Evolutionary conservation across 257 asterid genomes (phyloP).

Genomic region (Solanum medicagineum): DNA sequence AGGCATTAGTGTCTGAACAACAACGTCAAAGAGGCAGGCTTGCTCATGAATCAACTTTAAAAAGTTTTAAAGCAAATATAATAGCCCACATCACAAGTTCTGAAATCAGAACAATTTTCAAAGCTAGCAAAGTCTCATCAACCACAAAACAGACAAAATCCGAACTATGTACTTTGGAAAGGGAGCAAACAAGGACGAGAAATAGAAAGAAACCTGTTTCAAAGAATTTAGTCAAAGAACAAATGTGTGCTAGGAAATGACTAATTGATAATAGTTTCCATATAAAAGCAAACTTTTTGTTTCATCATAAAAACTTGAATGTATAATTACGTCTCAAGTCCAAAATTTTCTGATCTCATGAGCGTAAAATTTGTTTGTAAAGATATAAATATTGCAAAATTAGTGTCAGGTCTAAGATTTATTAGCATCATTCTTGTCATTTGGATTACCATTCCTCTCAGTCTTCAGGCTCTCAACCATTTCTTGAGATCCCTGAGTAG

Average conservation of each 20-base stretch:
- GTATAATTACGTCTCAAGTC: neutral
- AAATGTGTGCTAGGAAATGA: neutral
- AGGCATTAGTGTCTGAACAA: neutral
- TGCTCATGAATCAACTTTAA: neutral
- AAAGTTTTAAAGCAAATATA: neutral
- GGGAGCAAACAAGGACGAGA: neutral
- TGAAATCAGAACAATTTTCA: neutral
- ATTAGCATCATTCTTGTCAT: neutral
- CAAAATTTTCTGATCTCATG: neutral
- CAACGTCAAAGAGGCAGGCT: neutral
- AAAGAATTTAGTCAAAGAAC: neutral
- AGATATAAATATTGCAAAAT: neutral
- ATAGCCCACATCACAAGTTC: neutral
- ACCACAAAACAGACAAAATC: neutral
- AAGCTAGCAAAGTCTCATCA: neutral
- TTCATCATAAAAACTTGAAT: neutral
- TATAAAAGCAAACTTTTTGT: neutral
- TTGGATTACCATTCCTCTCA: neutral
- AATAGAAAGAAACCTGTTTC: neutral
- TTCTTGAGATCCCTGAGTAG: constrained; percentile 17
- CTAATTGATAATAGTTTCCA: neutral
- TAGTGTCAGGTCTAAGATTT: neutral
- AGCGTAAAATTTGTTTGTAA: neutral
- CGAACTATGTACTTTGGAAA: neutral
- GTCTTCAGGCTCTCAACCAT: constrained; percentile 14